Base-by-base conservation (phyloP, 2,329 filamentous ascomycete genomes). In the Calonectria honghensis region DNA sequence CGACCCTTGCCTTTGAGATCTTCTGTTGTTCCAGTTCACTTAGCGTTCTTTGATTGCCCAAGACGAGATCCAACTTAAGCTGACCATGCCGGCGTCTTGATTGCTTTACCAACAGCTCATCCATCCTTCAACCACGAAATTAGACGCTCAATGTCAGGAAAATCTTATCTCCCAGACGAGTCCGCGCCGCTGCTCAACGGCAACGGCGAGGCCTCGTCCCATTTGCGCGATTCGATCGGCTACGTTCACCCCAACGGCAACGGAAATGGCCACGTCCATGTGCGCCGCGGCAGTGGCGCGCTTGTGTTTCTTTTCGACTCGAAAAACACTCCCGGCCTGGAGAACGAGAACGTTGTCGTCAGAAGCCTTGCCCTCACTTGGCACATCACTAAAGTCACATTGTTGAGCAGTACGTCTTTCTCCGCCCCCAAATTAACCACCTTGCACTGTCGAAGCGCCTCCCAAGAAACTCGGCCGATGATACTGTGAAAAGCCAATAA, bases 371-470 rank as follows among this genome's bases (percentile, higher is more conserved):
- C 89, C 39, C 86, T 89, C 71, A 80, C 84, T 27, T 91, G 89
- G 88, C 90, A 92, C 77, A 84, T 91, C 76, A 84, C 85, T 79
- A 92, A 92, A 85, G 87, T 90, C 57, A 91, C 90, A 3, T 84
- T 92, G 50, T 81, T 91, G 74, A 92, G 90, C 84, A 91, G 91
- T 91, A 87, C 78, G 90, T 89, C 48, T 52, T 52, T 31, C 45
- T 35, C 67, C 39, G 20, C 51, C 61, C 51, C 69, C 65, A 64
- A 65, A 24, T 39, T 11, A 29, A 9, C 9, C 11, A 13, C 16
- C 16, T 20, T 5, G n/a, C 31, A 14, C 20, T 20, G 5, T 35
- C 31, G 32, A 59, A 59, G 7, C 37, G 27, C 6, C 18, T 20
- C 14, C 14, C 18, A 24, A 39, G 24, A 41, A 41, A 5, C 35